phyloP scores from a whole-genome alignment of 495 filamentous ascomycete species.

The Aspergillus heteromorphus region DNA sequence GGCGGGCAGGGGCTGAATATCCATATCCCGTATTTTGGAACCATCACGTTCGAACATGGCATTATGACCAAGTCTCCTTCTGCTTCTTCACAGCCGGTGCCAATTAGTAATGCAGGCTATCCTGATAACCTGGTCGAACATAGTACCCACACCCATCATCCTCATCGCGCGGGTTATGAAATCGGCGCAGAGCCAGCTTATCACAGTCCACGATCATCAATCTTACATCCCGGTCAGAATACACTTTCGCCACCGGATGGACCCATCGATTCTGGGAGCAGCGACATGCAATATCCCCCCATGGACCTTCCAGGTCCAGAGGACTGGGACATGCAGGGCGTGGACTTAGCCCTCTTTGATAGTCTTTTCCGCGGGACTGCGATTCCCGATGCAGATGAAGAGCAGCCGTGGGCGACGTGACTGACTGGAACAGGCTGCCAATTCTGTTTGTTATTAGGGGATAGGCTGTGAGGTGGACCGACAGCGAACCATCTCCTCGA shows the following conservation, averaged over 20 bases:
- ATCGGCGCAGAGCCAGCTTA: not conserved
- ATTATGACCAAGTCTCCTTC: not conserved
- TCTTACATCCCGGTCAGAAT: not conserved
- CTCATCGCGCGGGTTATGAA: no score
- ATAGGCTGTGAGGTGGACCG: no score
- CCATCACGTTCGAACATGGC: conserved; percentile 22
- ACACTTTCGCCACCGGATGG: not conserved
- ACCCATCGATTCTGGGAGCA: not conserved
- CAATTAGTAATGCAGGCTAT: no score
- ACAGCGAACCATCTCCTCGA: no score
- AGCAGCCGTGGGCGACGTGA: not conserved
- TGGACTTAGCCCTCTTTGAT: conserved; percentile 29
- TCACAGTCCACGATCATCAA: no score
- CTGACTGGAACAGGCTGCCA: no score
- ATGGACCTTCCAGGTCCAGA: conserved; percentile 5
- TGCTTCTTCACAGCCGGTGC: no score
- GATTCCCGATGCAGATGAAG: not conserved
- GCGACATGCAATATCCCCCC: not conserved
- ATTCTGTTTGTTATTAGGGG: no score
- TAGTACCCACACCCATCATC: no score
- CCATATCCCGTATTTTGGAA: conserved; percentile 38
- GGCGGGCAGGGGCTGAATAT: conserved; percentile 16
- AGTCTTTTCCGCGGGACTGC: conserved; percentile 20
- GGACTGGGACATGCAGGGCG: conserved; percentile 23
- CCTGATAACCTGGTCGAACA: no score